phyloP scores from a whole-genome alignment of 305 asterid species.

The Solanum hybrid region DNA sequence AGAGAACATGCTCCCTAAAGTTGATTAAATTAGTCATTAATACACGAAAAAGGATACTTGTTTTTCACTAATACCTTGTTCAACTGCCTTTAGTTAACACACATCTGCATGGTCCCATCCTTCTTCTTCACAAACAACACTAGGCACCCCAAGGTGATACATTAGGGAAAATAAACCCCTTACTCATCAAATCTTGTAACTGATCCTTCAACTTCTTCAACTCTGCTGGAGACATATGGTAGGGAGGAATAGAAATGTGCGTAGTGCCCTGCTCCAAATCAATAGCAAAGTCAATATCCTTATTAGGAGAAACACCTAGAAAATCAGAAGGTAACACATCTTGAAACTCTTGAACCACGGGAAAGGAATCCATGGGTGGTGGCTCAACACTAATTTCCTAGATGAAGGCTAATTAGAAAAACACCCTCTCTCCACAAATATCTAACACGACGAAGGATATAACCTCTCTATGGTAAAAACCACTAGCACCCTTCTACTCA shows the following conservation, averaged over 20 bases:
- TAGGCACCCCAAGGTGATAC: not conserved
- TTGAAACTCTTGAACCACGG: not conserved
- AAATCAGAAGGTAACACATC: not conserved
- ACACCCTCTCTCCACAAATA: not conserved
- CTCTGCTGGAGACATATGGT: not conserved
- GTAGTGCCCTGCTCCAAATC: not conserved
- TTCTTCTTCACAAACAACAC: not conserved
- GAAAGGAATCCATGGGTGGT: not conserved
- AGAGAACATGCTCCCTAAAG: not conserved
- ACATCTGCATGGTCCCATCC: not conserved
- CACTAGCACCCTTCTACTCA: not conserved
- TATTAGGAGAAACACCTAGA: not conserved
- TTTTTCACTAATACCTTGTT: not conserved
- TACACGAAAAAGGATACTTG: not conserved
- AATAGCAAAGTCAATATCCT: not conserved
- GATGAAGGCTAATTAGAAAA: not conserved
- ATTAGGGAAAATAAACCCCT: not conserved
- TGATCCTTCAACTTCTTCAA: not conserved
- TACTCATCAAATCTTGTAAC: not conserved
- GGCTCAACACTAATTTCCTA: not conserved
- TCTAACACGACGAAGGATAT: not conserved
- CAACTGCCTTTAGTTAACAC: not conserved
- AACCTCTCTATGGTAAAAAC: not conserved
- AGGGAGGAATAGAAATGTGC: not conserved
- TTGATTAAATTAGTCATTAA: not conserved